Evolutionary conservation across 495 filamentous ascomycete species (phyloP), one percentile per base, ranked within the genome.

Genomic region (Parathielavia hyrcaniae): DNA sequence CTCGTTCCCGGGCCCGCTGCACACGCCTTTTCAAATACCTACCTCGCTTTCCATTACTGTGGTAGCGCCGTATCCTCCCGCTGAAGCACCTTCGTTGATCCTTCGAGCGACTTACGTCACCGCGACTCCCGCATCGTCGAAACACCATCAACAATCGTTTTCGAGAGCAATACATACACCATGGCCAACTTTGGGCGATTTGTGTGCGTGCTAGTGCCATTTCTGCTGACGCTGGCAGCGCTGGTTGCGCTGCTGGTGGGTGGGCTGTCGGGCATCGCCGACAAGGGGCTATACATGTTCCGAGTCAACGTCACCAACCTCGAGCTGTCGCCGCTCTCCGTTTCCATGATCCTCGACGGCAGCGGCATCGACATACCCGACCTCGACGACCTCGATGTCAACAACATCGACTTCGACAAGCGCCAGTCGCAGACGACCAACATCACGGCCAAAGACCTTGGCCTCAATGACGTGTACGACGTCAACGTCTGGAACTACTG

Each of bases 401-500:
- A 2, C 26, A 34, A 47, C 44, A 52, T 43, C 45, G 34, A 39
- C 6, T 67, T 62, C 35, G 30, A 20, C 50, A 40, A 62, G 40
- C 44, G 46, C 59, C 20, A 60, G 49, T 13, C 54, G 55, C 50
- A 62, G 30, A 47, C 61, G 66, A 47, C 36, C 46, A 79, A 77
- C 65, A 69, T 83, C 59, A 77, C 75, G 12, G 77, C 81, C 23
- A 55, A 68, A 1, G 75, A 84, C 11, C 75, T 85, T 26, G 76
- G 79, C 23, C 76, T 97, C 44, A 79, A 76, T 53, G 85, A 95
- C 70, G 81, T 84, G 66, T 97, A 97, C 80, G 79, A 83, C 51
- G 79, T 96, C 67, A 81, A 81, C 60, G 77, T 98, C 30, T 95
- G 87, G 87, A 86, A 87, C 67, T 97, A 91, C 81, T 97, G 93